Evolutionary conservation across 2,329 filamentous ascomycete genomes (phyloP), one percentile per base, ranked within the genome.

Genomic region (Epichloe elymi): DNA sequence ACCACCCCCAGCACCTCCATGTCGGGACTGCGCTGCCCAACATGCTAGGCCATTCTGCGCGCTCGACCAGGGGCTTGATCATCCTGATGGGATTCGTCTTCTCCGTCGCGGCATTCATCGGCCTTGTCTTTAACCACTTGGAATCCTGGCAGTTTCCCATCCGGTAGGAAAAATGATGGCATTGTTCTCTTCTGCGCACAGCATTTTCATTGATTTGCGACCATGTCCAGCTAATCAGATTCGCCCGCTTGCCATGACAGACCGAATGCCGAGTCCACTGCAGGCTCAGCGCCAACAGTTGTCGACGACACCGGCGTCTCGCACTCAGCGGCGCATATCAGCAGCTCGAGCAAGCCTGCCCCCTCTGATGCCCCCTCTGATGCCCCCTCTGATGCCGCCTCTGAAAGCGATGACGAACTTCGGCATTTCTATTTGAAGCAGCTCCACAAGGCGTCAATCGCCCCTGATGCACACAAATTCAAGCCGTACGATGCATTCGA

Each of bases 361-460:
- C 7, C 47, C 8, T 19, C 30, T 14, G 8, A 49, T 46, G 12
- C 44, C 20, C 7, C 47, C 8, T 19, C 30, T 14, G 8, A 50
- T 47, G 12, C 44, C 20, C 7, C 47, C 8, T 19, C 30, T 14
- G 8, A 49, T 46, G 12, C 44, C 20, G 11, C 47, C 8, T 19
- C 30, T 14, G 8, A 50, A 7, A 39, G 47, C 12, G 48, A 49
- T 17, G 51, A 45, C 10, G 39, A 61, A 35, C 55, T 67, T 17
- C 63, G 63, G 39, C 51, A 63, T 5, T 60, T 63, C 48, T 70
- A 62, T 53, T 53, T 68, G 42, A 55, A 67, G 46, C 54, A 63
- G 26, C 56, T 70, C 19, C 60, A 62, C 53, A 63, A 60, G 38
- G 62, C 64, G 5, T 58, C 56, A 2, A 53, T 64, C 52, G 52